Evolutionary conservation across 2,329 filamentous ascomycete genomes (phyloP).

Genomic region (Aureobasidium vineae): DNA sequence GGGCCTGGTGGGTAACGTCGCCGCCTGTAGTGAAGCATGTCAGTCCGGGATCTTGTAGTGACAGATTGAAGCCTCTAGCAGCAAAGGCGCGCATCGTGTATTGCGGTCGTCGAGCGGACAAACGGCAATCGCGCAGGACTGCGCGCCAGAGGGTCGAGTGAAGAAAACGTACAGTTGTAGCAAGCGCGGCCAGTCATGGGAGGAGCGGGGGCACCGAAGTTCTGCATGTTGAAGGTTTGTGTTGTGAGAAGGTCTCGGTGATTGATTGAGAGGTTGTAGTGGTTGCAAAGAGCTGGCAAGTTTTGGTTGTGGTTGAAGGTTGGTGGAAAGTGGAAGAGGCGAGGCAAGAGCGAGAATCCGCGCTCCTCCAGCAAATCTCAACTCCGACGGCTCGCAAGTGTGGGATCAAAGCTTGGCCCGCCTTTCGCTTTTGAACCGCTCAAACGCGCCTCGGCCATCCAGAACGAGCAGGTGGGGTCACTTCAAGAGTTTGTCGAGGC

Average conservation of each 20-base stretch:
- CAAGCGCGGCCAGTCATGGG: conserved; percentile 52
- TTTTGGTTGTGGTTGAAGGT: conserved; percentile 13
- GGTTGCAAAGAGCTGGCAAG: background rate
- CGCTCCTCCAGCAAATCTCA: conserved; percentile 19
- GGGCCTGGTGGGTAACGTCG: conserved; percentile 51
- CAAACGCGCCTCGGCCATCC: background rate
- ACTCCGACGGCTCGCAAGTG: background rate
- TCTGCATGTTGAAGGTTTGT: conserved; percentile 46
- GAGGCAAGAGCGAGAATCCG: conserved; percentile 21
- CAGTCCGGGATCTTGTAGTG: background rate
- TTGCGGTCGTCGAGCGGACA: background rate
- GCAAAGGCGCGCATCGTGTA: background rate
- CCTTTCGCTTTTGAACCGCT: background rate
- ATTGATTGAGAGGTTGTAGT: background rate
- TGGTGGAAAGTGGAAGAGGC: conserved; percentile 7
- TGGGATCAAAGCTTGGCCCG: conserved; percentile 14
- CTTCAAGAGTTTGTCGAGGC: background rate
- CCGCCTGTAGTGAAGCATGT: conserved; percentile 42
- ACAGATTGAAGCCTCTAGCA: background rate
- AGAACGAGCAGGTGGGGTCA: conserved; percentile 19
- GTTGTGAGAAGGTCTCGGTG: conserved; percentile 23
- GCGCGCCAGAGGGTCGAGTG: background rate
- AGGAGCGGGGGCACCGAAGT: conserved; percentile 37
- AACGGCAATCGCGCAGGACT: conserved; percentile 24
- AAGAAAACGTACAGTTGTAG: conserved; percentile 56